Conservation (phyloP, 23 red algal species). For the Gracilariopsis chorda region DNA sequence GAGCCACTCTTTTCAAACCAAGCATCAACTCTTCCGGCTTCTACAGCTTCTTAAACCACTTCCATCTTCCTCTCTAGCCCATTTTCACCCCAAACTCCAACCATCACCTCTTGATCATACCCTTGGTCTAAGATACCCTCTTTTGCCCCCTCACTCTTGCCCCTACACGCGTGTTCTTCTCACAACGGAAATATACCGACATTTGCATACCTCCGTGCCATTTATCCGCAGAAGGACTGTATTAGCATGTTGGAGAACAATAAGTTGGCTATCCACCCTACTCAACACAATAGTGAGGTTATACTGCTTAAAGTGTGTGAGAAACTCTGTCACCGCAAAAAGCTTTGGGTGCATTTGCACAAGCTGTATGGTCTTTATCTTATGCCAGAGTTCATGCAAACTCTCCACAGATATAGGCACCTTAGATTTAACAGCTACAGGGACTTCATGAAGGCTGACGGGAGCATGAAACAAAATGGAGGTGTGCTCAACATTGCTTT, state of each 20-base stretch:
- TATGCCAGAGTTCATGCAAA: slow-evolving; percentile 20
- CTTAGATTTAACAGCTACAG: slow-evolving; percentile 10
- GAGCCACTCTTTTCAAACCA: too few species aligned
- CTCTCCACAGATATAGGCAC: slow-evolving; percentile 4
- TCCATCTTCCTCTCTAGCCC: too few species aligned
- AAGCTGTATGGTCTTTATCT: slow-evolving; percentile 7
- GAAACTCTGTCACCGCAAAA: slow-evolving; percentile 19
- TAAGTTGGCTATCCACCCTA: not conserved
- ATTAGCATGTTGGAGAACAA: slow-evolving; percentile 17
- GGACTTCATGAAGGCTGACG: slow-evolving; percentile 24
- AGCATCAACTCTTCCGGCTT: too few species aligned
- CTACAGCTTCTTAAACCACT: too few species aligned
- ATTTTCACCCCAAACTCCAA: too few species aligned
- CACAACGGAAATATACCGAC: too few species aligned
- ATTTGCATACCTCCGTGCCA: too few species aligned
- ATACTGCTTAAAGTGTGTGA: slow-evolving; percentile 10
- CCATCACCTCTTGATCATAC: too few species aligned
- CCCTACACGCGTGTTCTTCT: too few species aligned
- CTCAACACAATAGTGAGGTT: not conserved
- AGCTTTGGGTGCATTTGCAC: slow-evolving; percentile 2
- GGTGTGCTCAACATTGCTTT: slow-evolving; percentile 22
- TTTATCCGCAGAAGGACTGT: too few species aligned
- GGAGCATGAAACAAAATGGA: slow-evolving; percentile 19
- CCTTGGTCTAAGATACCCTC: too few species aligned
- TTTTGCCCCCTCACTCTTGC: too few species aligned